A percentile compares a stretch with the other conserved stretches of the same genome.
Conservation (phyloP, 2,329 filamentous ascomycete genomes). For the Davidsoniella virescens region DNA sequence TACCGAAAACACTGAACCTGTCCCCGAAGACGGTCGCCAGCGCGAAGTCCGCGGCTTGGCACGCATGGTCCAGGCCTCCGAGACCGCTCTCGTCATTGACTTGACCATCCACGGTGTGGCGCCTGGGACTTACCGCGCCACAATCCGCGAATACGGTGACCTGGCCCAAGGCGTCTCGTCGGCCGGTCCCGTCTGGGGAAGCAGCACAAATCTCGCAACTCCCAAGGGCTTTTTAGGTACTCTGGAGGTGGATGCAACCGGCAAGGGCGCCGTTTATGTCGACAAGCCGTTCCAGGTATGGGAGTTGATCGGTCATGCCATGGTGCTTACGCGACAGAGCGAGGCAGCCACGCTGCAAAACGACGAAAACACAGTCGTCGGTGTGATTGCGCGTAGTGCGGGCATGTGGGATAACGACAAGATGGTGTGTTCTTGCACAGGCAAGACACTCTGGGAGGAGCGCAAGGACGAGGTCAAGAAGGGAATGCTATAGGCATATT, state of each 20-base stretch:
- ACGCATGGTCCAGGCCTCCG: slow-evolving; percentile 81
- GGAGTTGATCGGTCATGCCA: slow-evolving; percentile 89
- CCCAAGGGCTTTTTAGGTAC: slow-evolving; percentile 47
- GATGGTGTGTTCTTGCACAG: slow-evolving; percentile 92
- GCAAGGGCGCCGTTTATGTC: slow-evolving; percentile 64
- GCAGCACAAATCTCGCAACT: slow-evolving; percentile 16
- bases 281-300: slow-evolving; percentile 75
- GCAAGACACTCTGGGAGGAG: slow-evolving; percentile 97
- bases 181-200: slow-evolving; percentile 66
- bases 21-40: slow-evolving; percentile 23
- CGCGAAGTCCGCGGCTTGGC: slow-evolving; percentile 67
- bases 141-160: slow-evolving; percentile 72
- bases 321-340: slow-evolving; percentile 60
- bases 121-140: slow-evolving; percentile 69
- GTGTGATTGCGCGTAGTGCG: slow-evolving; percentile 85
- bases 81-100: slow-evolving; percentile 68
- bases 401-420: slow-evolving; percentile 99
- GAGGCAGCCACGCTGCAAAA: slow-evolving; percentile 41
- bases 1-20: slow-evolving; percentile 37
- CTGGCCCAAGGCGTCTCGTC: slow-evolving; percentile 71
- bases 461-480: slow-evolving; percentile 73
- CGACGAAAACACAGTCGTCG: slow-evolving; percentile 72
- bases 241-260: slow-evolving; percentile 58
- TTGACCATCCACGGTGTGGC: slow-evolving; percentile 69
- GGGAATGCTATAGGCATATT: slow-evolving; percentile 61